Conservation (phyloP, 139 green algal genomes). For the Chlamydomonas sp. region DNA sequence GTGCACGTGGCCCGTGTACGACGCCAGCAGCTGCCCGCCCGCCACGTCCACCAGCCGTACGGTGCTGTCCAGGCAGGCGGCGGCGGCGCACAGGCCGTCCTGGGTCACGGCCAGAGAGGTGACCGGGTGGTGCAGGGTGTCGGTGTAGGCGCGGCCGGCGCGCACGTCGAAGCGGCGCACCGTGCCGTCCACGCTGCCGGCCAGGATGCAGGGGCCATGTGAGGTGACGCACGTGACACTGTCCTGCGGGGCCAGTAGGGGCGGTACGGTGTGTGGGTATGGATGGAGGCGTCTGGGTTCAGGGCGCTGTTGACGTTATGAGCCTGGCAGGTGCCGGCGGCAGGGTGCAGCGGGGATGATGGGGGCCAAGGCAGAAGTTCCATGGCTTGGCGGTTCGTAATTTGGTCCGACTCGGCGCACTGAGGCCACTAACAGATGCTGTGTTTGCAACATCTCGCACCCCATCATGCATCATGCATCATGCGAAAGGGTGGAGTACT, state of each 20-base stretch:
- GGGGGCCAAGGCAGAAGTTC: too few relatives aligned
- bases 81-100: constrained; percentile 74
- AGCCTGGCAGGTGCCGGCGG: too few relatives aligned
- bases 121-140: constrained; percentile 81
- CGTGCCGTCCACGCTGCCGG: constrained; percentile 87
- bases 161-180: constrained; percentile 90
- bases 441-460: too few relatives aligned
- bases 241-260: constrained; percentile 63
- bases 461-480: too few relatives aligned
- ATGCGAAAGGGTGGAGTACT: too few relatives aligned
- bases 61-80: constrained; percentile 80
- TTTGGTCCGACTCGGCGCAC: too few relatives aligned
- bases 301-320: background rate
- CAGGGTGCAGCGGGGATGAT: too few relatives aligned
- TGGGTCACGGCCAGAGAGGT: constrained; percentile 58
- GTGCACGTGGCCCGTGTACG: constrained; percentile 85
- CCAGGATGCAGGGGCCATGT: constrained; percentile 71
- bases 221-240: constrained; percentile 83
- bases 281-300: background rate
- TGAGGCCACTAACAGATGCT: too few relatives aligned
- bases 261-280: background rate
- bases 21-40: constrained; percentile 79
- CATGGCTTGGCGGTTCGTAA: too few relatives aligned
- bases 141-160: constrained; percentile 74
- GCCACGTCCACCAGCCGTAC: constrained; percentile 61